These are phyloP conservation scores for Apiotrichum porosum DNA, from an alignment of 1,284 basidiomycete species.

Conservation along the genomic window DNA sequence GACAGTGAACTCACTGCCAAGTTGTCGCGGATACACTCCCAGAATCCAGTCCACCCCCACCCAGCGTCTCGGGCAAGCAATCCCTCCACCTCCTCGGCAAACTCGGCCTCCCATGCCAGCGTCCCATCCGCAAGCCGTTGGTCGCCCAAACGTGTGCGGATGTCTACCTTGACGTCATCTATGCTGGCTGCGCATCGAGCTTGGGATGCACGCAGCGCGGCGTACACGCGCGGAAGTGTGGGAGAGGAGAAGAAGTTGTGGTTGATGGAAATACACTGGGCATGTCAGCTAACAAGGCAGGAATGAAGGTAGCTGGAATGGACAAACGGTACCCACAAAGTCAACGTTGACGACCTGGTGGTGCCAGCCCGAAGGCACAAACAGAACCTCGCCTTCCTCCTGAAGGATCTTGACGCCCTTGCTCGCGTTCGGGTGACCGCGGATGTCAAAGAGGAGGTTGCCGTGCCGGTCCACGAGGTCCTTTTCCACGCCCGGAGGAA, in stretches of 20 bases:
- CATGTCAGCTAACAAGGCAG: constrained; percentile 51
- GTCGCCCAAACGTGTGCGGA: constrained; percentile 5
- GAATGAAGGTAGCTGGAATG: constrained; percentile 49
- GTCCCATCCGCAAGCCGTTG: constrained; percentile 10
- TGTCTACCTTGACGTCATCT: constrained; percentile 45
- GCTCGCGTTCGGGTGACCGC: constrained; percentile 24
- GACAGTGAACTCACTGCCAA: constrained; percentile 25
- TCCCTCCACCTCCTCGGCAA: constrained; percentile 50
- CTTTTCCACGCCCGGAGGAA: constrained; percentile 48
- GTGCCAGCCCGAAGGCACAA: constrained; percentile 51
- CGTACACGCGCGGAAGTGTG: constrained; percentile 51
- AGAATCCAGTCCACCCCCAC: constrained; percentile 50
- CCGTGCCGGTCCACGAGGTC: constrained; percentile 28
- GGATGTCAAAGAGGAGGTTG: constrained; percentile 43
- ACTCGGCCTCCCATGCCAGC: constrained; percentile 48
- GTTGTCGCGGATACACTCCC: constrained; percentile 36
- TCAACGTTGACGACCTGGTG: constrained; percentile 48
- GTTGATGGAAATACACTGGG: constrained; percentile 51
- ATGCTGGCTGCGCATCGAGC: constrained; percentile 49
- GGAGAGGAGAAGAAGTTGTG: constrained; percentile 55
- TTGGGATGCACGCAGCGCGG: constrained; percentile 46
- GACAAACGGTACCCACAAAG: constrained; percentile 37
- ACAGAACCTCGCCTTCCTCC: constrained; percentile 50
- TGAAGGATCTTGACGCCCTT: constrained; percentile 36
- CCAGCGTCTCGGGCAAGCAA: constrained; percentile 51